Evolutionary conservation across 2,329 filamentous ascomycete species (phyloP).

Genomic region (Sarocladium oryzae): DNA sequence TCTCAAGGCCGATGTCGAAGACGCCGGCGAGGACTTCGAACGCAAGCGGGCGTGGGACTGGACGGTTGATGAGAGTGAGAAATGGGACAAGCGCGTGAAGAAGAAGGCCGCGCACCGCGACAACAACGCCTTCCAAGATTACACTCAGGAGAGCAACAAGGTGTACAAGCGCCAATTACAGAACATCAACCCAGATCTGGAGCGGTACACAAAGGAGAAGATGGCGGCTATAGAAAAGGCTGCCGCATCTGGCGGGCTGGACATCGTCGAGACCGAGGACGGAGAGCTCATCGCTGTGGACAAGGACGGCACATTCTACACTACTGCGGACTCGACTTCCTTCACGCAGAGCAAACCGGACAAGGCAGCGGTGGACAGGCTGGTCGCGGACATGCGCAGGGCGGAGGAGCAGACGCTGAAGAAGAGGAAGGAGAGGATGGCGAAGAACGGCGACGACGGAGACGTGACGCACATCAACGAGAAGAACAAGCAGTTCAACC

Average conservation of each 20-base stretch:
- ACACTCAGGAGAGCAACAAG: constrained; percentile 79
- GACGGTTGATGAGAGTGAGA: constrained; percentile 90
- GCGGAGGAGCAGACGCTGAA: constrained; percentile 82
- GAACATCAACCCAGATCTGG: constrained; percentile 69
- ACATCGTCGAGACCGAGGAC: constrained; percentile 92
- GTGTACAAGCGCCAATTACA: constrained; percentile 88
- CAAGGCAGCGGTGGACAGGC: constrained; percentile 77
- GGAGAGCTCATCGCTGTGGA: constrained; percentile 94
- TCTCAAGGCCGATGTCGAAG: constrained; percentile 83
- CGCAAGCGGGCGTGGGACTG: constrained; percentile 98
- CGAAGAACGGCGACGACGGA: constrained; percentile 72
- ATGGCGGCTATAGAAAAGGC: constrained; percentile 77
- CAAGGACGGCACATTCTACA: constrained; percentile 84
- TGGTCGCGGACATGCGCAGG: constrained; percentile 81
- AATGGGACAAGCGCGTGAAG: constrained; percentile 84
- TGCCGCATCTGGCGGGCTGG: constrained; percentile 74
- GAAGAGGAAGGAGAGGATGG: constrained; percentile 75
- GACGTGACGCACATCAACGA: constrained; percentile 99
- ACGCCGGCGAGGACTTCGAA: constrained; percentile 85
- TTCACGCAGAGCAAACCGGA: constrained; percentile 83
- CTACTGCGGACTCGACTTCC: constrained; percentile 73
- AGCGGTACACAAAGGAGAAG: constrained; percentile 83
- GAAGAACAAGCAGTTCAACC: constrained; percentile 99
- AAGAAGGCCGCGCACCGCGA: constrained; percentile 79
- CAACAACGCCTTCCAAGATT: constrained; percentile 85